Percentiles rank a stretch among this genome's conserved stretches.
Evolutionary conservation across 495 filamentous ascomycete species (phyloP).

Genomic region (Ramalina intermedia): DNA sequence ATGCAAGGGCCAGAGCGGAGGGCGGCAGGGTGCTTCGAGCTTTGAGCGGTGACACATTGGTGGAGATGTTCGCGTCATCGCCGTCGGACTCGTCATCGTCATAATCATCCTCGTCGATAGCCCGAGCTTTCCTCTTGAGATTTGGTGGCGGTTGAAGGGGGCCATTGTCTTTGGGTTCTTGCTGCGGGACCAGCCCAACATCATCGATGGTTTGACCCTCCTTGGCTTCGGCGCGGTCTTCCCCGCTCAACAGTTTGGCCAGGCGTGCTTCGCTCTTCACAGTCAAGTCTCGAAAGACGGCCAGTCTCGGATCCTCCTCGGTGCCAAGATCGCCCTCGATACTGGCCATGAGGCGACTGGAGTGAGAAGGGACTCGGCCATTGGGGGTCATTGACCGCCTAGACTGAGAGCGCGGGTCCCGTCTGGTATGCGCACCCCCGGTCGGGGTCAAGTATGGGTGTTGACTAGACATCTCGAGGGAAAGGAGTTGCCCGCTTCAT

Average conservation of each 20-base stretch:
- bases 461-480: slow-evolving; percentile 10
- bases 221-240: slow-evolving; percentile 22
- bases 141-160: slow-evolving; percentile 21
- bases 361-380: slow-evolving; percentile 34
- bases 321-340: slow-evolving; percentile 33
- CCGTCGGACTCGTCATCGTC: slow-evolving; percentile 67
- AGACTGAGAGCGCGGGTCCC: slow-evolving; percentile 29
- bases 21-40: slow-evolving; percentile 38
- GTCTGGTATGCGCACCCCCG: slow-evolving; percentile 21
- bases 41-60: slow-evolving; percentile 41
- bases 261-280: slow-evolving; percentile 45
- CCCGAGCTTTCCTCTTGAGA: slow-evolving; percentile 48
- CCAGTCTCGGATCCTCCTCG: slow-evolving; percentile 52
- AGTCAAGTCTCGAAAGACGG: slow-evolving; percentile 46
- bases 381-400: slow-evolving; percentile 34
- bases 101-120: slow-evolving; percentile 72
- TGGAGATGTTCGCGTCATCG: slow-evolving; percentile 41
- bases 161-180: slow-evolving; percentile 13
- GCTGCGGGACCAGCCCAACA: slow-evolving; percentile 12
- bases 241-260: slow-evolving; percentile 40
- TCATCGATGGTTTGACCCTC: slow-evolving; percentile 24
- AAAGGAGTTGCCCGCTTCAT: background rate
- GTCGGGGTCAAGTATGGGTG: slow-evolving; percentile 5
- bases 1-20: slow-evolving; percentile 25
- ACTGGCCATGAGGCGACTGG: slow-evolving; percentile 30